phyloP scores from a whole-genome alignment of 1,284 basidiomycete genomes.

The Xerocomus nothofagi region DNA sequence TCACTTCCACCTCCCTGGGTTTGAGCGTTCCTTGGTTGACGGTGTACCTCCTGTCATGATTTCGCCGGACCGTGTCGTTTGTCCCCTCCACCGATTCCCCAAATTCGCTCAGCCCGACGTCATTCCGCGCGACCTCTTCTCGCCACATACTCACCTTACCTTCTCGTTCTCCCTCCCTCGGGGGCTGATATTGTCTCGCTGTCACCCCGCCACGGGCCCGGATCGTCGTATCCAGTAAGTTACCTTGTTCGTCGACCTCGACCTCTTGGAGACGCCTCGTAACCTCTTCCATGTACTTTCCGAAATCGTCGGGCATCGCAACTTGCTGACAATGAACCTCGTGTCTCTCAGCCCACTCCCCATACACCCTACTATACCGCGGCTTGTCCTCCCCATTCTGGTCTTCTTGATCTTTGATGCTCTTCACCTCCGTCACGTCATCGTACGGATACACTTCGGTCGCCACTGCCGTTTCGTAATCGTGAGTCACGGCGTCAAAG shows the following conservation, averaged over 20 bases:
- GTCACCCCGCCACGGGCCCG: conserved; percentile 6
- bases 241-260: conserved; percentile 34
- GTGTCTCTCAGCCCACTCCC: conserved; percentile 33
- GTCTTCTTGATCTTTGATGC: conserved; percentile 9
- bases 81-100: conserved; percentile 24
- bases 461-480: conserved; percentile 27
- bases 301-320: conserved; percentile 34
- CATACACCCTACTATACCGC: conserved; percentile 33
- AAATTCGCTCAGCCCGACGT: conserved; percentile 20
- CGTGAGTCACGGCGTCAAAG: conserved; percentile 33
- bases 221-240: conserved; percentile 19
- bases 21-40: conserved; percentile 16
- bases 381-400: conserved; percentile 9
- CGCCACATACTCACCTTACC: conserved; percentile 54
- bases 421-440: conserved; percentile 28
- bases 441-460: conserved; percentile 27
- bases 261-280: conserved; percentile 44
- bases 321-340: conserved; percentile 28
- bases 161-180: conserved; percentile 27
- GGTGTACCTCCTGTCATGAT: conserved; percentile 9
- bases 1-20: conserved; percentile 26
- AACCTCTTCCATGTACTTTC: conserved; percentile 49
- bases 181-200: conserved; percentile 8
- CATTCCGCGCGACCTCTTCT: conserved; percentile 47
- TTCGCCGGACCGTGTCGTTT: conserved; percentile 16